Evolutionary conservation across 1,284 basidiomycete species (phyloP).

Genomic region (Ustilago trichophora): DNA sequence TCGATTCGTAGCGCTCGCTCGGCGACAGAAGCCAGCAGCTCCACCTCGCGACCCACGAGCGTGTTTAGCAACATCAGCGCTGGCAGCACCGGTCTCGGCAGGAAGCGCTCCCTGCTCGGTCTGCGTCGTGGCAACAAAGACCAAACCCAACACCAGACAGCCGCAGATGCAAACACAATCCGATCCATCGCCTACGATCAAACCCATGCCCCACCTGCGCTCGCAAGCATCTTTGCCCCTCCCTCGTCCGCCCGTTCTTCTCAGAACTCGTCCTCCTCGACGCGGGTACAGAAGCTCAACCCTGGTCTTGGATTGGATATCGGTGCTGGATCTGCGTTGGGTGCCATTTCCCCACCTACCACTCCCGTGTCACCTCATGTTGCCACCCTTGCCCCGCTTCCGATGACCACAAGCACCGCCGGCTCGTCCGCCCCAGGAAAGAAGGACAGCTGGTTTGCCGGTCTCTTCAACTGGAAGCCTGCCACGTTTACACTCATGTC

Average conservation of each 20-base stretch:
- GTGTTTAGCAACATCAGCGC: constrained; percentile 51
- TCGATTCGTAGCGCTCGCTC: constrained; percentile 34
- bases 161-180: constrained; percentile 23
- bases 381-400: constrained; percentile 17
- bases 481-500: constrained; percentile 70
- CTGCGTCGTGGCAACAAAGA: constrained; percentile 34
- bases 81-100: constrained; percentile 29
- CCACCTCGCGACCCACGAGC: constrained; percentile 43
- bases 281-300: constrained; percentile 50
- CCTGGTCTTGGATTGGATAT: constrained; percentile 56
- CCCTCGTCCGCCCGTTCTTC: constrained; percentile 9
- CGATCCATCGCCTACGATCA: constrained; percentile 49
- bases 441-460: constrained; percentile 85
- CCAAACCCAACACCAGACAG: constrained; percentile 10
- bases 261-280: constrained; percentile 11
- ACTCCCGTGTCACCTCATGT: constrained; percentile 18
- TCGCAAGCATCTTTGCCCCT: constrained; percentile 31
- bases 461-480: constrained; percentile 86
- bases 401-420: too few species aligned
- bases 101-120: constrained; percentile 44
- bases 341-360: constrained; percentile 23
- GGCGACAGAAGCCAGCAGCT: constrained; percentile 17
- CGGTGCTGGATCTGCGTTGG: constrained; percentile 2
- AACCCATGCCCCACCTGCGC: constrained; percentile 19
- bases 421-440: constrained; percentile 26